Evolutionary conservation across 306 rosid genomes (phyloP).

Genomic region (Trifolium subterraneum): DNA sequence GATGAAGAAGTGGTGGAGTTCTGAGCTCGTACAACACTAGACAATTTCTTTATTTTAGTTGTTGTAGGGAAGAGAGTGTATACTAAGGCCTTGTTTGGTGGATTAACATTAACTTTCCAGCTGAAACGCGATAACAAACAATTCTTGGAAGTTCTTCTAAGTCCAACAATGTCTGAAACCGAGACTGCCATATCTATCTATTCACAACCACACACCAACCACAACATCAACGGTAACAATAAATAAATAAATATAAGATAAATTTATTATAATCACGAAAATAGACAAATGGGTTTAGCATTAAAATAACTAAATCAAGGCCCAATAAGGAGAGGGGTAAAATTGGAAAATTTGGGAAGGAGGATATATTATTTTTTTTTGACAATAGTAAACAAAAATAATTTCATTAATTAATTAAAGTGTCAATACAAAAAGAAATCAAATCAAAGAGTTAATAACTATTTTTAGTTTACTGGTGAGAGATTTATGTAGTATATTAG

Average conservation of each 20-base stretch:
- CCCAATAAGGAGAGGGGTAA: no score
- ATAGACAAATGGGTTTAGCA: background rate
- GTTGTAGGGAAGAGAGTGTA: constrained; percentile 38
- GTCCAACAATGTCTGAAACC: constrained; percentile 25
- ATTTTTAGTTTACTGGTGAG: no score
- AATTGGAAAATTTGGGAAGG: no score
- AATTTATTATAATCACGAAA: background rate
- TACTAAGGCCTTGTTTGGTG: constrained; percentile 26
- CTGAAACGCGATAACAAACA: constrained; percentile 11
- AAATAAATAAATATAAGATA: background rate
- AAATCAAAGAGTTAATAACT: no score
- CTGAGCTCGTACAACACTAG: constrained; percentile 50
- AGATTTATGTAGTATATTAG: no score
- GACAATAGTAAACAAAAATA: no score
- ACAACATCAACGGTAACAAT: background rate
- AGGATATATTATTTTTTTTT: no score
- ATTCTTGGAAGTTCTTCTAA: constrained; percentile 1
- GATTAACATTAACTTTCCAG: constrained; percentile 10
- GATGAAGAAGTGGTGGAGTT: constrained; percentile 36
- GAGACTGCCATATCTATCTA: constrained; percentile 44
- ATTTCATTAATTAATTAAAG: no score
- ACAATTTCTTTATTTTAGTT: background rate
- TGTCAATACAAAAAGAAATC: no score
- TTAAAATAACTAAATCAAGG: no score
- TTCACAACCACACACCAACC: constrained; percentile 40